Base-by-base conservation (phyloP, 768 basidiomycete species). In the Boletus tylopilopsis region DNA sequence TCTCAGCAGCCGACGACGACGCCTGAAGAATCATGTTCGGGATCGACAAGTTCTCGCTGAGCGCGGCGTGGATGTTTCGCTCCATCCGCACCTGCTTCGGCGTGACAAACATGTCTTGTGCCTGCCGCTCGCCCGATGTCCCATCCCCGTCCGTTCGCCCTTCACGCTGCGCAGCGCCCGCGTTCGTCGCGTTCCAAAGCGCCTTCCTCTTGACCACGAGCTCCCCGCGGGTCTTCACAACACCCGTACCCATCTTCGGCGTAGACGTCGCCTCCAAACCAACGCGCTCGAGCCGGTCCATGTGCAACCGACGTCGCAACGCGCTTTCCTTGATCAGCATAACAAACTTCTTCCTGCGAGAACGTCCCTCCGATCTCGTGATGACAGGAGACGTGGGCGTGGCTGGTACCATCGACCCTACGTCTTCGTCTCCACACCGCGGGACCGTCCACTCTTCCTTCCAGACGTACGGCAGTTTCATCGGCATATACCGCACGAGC, bases 11-110 rank as follows among this genome's bases (percentile, higher is more conserved):
- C 36, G n/a, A 21, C 35, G 48, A 23, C 27, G 34, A 23, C 22
- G 41, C 42, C 9, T 41, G 49, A n/a, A 10, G 49, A n/a, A 10
- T 40, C 33, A 60, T 32, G 40, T 60, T 57, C 27, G 49, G 40
- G 21, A 61, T 47, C 36, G 60, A 60, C 41, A 62, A 5, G 23
- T 57, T 55, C 51, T 63, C 63, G 33, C 47, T 47, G 3, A 58
- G 41, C 9, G 45, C 45, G 1, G 46, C 45, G 23, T 42, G 58
- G 19, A 54, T 42, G 29, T 42, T 23, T 3, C 54, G 45, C 21
- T 44, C 47, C 46, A 41, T 36, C 21, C 55, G 49, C 18, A 25
- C 39, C 23, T 45, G 51, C 43, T 51, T 63, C 1, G 60, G 45
- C 23, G 51, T 53, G 4, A n/a, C 24, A 3, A 11, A 15, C 30